A percentile compares a stretch with the other conserved stretches of the same genome.
Evolutionary conservation across 2,329 filamentous ascomycete genomes (phyloP).

Genomic region (Botrytis deweyae): DNA sequence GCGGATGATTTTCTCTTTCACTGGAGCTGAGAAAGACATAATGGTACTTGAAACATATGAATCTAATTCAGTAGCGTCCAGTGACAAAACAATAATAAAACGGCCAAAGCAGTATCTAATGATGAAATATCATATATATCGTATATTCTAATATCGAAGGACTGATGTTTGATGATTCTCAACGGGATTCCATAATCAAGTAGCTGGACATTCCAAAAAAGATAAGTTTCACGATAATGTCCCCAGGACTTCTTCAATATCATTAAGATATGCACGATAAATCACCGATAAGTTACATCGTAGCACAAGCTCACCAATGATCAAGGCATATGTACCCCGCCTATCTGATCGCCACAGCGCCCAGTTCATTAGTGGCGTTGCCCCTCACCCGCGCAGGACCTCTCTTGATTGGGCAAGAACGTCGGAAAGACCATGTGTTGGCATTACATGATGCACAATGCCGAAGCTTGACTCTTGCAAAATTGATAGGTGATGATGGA

Average conservation of each 20-base stretch:
- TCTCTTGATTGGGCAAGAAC: not conserved
- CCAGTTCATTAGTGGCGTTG: not conserved
- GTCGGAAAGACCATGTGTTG: not conserved
- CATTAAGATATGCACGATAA: not conserved
- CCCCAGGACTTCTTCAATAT: not conserved
- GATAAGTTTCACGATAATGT: not conserved
- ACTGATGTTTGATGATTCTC: not conserved
- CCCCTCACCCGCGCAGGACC: not conserved
- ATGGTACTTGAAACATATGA: not conserved
- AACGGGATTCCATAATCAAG: not conserved
- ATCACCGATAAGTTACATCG: not conserved
- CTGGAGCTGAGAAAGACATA: conserved; percentile 3
- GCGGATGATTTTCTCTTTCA: conserved; percentile 6
- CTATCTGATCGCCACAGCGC: not conserved
- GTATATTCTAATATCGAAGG: not conserved
- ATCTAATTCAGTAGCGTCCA: too few species aligned
- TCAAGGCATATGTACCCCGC: conserved; percentile 1
- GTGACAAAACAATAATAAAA: not conserved
- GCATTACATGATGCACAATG: conserved; percentile 9
- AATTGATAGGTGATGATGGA: not conserved
- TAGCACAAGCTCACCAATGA: not conserved
- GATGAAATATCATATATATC: not conserved
- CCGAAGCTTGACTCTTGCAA: not conserved
- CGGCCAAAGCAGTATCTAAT: not conserved
- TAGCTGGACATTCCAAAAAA: not conserved